Conservation (phyloP, 306 rosid genomes). For the Begonia peltatifolia region DNA sequence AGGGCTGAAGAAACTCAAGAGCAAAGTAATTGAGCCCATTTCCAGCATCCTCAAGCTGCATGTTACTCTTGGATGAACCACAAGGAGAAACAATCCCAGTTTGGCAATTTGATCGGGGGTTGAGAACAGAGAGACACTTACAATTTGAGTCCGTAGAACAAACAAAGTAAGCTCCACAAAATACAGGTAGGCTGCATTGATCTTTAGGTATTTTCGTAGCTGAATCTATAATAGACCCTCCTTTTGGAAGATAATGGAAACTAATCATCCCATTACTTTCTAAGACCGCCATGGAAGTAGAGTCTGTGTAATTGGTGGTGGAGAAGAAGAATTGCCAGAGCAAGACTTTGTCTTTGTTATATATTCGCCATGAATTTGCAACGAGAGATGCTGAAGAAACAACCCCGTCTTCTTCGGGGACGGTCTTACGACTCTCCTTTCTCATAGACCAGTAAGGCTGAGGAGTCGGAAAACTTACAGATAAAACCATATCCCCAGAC, state of each 20-base stretch:
- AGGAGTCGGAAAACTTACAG: conserved; percentile 40
- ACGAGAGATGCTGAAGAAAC: conserved; percentile 38
- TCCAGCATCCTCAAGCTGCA: conserved; percentile 34
- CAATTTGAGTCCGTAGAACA: conserved; percentile 24
- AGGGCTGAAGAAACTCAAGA: conserved; percentile 39
- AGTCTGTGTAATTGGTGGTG: conserved; percentile 16
- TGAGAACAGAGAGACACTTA: conserved; percentile 52
- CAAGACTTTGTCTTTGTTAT: conserved; percentile 37
- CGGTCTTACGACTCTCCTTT: conserved; percentile 41
- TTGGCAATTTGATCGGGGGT: conserved; percentile 36
- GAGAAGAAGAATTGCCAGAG: conserved; percentile 60
- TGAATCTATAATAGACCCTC: conserved; percentile 19
- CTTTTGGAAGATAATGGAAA: conserved; percentile 34
- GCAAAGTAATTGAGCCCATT: conserved; percentile 53
- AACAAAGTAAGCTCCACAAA: conserved; percentile 47
- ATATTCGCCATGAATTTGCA: conserved; percentile 76
- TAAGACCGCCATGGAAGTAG: conserved; percentile 62
- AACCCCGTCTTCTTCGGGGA: conserved; percentile 25
- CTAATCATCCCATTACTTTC: conserved; percentile 52
- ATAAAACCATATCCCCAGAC: conserved; percentile 55
- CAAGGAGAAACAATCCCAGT: conserved; percentile 53
- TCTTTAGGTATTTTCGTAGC: conserved; percentile 36
- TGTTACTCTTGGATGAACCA: conserved; percentile 8
- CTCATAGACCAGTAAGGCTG: conserved; percentile 87
- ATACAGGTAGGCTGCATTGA: conserved; percentile 55